phyloP scores from a whole-genome alignment of 768 basidiomycete species.

The Calocera viscosa region DNA sequence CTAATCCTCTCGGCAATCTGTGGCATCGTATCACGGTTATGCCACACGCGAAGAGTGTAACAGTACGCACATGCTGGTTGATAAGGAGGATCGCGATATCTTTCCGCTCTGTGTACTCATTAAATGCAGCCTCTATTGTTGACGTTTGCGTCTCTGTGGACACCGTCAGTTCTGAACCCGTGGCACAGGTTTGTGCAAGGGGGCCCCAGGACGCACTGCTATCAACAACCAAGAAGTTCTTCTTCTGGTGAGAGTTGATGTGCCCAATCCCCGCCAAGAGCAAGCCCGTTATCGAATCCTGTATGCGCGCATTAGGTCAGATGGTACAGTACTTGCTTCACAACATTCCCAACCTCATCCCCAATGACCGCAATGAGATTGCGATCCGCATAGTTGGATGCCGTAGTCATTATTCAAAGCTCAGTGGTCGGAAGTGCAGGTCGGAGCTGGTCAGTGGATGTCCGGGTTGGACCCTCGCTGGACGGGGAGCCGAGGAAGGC shows the following conservation, averaged over 20 bases:
- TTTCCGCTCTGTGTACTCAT: constrained; percentile 86
- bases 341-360: constrained; percentile 58
- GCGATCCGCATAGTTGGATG: constrained; percentile 35
- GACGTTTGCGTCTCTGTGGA: constrained; percentile 75
- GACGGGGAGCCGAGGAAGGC: no score
- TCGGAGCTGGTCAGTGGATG: no score
- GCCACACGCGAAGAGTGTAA: background rate
- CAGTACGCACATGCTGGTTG: constrained; percentile 79
- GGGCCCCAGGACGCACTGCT: constrained; percentile 47
- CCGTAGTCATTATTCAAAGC: constrained; percentile 10
- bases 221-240: constrained; percentile 96
- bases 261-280: constrained; percentile 92
- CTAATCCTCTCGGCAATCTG: constrained; percentile 97
- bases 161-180: background rate
- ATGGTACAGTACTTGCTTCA: background rate
- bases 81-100: constrained; percentile 95
- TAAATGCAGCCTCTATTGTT: constrained; percentile 80
- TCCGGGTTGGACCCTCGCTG: no score
- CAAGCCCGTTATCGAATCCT: constrained; percentile 97
- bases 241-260: constrained; percentile 77
- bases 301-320: constrained; percentile 10
- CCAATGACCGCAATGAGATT: constrained; percentile 90
- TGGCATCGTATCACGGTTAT: background rate
- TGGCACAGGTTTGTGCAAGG: background rate
- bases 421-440: no score